These are phyloP conservation scores for Saccharomycopsis hybrid DNA, from an alignment of 1,139 yeast genomes.

Conservation along the genomic window DNA sequence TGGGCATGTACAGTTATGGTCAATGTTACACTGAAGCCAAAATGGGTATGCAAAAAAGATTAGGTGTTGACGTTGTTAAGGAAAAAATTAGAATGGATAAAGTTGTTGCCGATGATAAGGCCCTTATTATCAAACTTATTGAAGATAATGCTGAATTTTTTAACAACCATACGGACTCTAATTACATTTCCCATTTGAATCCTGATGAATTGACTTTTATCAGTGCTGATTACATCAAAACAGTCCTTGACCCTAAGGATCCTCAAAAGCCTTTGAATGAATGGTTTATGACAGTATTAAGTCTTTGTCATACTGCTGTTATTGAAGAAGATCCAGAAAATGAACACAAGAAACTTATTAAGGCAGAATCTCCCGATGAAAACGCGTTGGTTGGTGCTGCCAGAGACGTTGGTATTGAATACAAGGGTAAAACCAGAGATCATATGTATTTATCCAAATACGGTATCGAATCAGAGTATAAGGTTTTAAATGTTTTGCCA, in stretches of 20 bases:
- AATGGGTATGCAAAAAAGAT: constrained; percentile 51
- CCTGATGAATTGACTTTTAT: constrained; percentile 43
- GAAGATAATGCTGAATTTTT: constrained; percentile 25
- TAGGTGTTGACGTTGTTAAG: constrained; percentile 46
- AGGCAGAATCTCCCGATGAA: constrained; percentile 63
- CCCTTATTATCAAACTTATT: constrained; percentile 32
- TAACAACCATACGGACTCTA: constrained; percentile 17
- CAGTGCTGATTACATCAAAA: constrained; percentile 40
- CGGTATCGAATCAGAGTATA: constrained; percentile 38
- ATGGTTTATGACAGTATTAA: constrained; percentile 47
- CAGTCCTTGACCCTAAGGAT: constrained; percentile 32
- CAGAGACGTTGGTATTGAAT: constrained; percentile 46
- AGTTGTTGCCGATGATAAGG: constrained; percentile 35
- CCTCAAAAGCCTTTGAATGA: constrained; percentile 37
- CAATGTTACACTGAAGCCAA: constrained; percentile 56
- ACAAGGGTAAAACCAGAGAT: constrained; percentile 40
- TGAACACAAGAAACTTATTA: constrained; percentile 35
- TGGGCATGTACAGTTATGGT: constrained; percentile 43
- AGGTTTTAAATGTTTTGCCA: constrained; percentile 45
- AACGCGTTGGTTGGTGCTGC: constrained; percentile 60
- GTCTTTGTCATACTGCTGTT: constrained; percentile 54
- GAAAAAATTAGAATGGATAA: constrained; percentile 39
- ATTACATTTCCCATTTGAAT: constrained; percentile 23
- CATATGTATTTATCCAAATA: constrained; percentile 40
- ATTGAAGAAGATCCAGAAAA: constrained; percentile 41